A percentile compares a stretch with the other conserved stretches of the same genome.
Conservation (phyloP, 179 eudicot genomes). For the Spergularia azorica region DNA sequence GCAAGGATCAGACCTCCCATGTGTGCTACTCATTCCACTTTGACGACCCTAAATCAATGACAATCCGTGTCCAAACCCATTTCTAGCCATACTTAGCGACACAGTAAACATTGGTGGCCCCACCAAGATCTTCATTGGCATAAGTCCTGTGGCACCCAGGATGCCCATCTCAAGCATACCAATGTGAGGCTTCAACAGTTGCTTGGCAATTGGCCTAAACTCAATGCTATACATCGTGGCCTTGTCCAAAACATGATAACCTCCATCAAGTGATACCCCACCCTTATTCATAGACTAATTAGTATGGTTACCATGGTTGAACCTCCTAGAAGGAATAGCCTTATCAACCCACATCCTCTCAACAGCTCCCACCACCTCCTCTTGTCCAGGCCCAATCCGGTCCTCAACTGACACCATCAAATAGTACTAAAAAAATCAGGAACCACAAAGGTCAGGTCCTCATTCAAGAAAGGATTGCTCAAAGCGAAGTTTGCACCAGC, state of each 20-base stretch:
- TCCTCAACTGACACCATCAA: constrained; percentile 41
- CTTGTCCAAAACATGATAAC: constrained; percentile 50
- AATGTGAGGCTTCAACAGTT: constrained; percentile 44
- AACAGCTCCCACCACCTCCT: constrained; percentile 37
- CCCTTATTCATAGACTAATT: constrained; percentile 13
- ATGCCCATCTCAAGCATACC: constrained; percentile 56
- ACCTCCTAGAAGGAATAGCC: constrained; percentile 40
- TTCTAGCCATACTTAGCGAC: constrained; percentile 55
- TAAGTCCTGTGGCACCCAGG: constrained; percentile 42
- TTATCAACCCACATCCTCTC: constrained; percentile 51
- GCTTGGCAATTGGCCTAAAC: constrained; percentile 46
- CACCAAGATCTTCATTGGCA: constrained; percentile 40
- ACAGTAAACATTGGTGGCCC: constrained; percentile 47
- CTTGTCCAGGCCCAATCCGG: constrained; percentile 38
- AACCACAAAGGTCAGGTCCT: constrained; percentile 48
- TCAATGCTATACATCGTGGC: constrained; percentile 48
- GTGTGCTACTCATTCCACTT: constrained; percentile 54
- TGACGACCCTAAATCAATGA: constrained; percentile 39
- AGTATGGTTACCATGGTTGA: constrained; percentile 35
- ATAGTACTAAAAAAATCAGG: constrained; percentile 50
- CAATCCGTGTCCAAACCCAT: constrained; percentile 46
- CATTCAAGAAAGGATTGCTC: constrained; percentile 41
- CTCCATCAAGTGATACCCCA: constrained; percentile 44
- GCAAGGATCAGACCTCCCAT: constrained; percentile 55
- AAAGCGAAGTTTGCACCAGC: constrained; percentile 32